phyloP scores from a whole-genome alignment of 345 rosid genomes.

The Aquilaria malaccensis region DNA sequence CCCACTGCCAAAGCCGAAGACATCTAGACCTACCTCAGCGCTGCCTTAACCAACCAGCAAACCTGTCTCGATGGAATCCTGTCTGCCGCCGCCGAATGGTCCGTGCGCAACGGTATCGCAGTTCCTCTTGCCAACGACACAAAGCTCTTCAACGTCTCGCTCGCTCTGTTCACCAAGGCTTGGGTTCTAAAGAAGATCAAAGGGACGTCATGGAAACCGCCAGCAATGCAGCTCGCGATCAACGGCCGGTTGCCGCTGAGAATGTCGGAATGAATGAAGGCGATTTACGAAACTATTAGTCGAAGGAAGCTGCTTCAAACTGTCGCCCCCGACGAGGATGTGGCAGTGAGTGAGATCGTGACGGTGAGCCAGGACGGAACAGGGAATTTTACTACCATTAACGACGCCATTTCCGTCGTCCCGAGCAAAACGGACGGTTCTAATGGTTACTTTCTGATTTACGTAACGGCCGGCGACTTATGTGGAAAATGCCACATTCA shows the following conservation, averaged over 20 bases:
- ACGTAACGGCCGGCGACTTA: slow-evolving; percentile 45
- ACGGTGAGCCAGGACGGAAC: slow-evolving; percentile 63
- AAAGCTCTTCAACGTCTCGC: slow-evolving; percentile 64
- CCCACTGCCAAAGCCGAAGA: slow-evolving; percentile 47
- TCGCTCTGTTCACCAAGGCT: slow-evolving; percentile 63
- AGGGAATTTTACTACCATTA: slow-evolving; percentile 70
- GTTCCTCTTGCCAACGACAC: slow-evolving; percentile 55
- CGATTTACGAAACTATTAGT: slow-evolving; percentile 47
- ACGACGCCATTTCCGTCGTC: slow-evolving; percentile 61
- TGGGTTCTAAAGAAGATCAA: slow-evolving; percentile 61
- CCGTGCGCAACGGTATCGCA: slow-evolving; percentile 40
- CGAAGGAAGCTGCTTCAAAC: slow-evolving; percentile 50
- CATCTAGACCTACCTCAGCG: slow-evolving; percentile 65
- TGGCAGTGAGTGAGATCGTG: slow-evolving; percentile 47
- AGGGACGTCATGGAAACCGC: slow-evolving; percentile 17
- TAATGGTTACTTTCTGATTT: slow-evolving; percentile 72
- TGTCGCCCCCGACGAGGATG: slow-evolving; percentile 2
- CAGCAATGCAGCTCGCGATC: slow-evolving; percentile 25
- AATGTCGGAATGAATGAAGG: slow-evolving; percentile 43
- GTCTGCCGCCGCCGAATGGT: slow-evolving; percentile 43
- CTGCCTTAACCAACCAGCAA: slow-evolving; percentile 69
- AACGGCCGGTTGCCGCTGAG: slow-evolving; percentile 47
- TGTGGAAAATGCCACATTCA: no score
- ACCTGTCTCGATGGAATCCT: slow-evolving; percentile 67
- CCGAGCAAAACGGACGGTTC: slow-evolving; percentile 55